A percentile compares a stretch with the other conserved stretches of the same genome.
phyloP scores from a whole-genome alignment of 1,284 basidiomycete species.

The Leccinum griseonigrum region DNA sequence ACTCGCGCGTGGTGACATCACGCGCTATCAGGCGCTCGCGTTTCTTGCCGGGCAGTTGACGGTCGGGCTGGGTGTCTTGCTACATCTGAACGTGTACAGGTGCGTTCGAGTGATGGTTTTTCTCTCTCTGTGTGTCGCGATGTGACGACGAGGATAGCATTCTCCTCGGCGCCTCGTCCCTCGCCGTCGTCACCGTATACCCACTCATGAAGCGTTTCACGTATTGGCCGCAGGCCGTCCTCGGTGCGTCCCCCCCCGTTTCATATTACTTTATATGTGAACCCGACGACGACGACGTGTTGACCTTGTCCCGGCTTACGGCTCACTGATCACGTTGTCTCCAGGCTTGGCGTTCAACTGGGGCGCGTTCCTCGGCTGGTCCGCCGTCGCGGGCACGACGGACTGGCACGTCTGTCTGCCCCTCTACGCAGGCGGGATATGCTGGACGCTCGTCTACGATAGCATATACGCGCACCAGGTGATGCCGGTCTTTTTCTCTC shows the following conservation, averaged over 20 bases:
- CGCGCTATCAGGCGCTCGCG: constrained; percentile 69
- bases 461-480: constrained; percentile 99
- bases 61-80: constrained; percentile 83
- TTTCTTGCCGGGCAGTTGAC: constrained; percentile 87
- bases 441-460: constrained; percentile 97
- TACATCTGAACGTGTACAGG: constrained; percentile 97
- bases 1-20: constrained; percentile 83
- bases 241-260: constrained; percentile 57
- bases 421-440: constrained; percentile 86
- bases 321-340: not conserved
- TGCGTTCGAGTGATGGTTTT: constrained; percentile 27
- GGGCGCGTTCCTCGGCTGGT: constrained; percentile 96
- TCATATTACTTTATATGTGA: not conserved
- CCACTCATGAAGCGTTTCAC: constrained; percentile 98
- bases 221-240: constrained; percentile 93
- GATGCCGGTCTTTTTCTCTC: not conserved
- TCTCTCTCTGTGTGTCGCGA: not conserved
- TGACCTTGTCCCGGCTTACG: not conserved
- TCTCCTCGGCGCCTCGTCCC: constrained; percentile 84
- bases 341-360: constrained; percentile 92
- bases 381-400: constrained; percentile 81
- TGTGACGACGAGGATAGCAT: constrained; percentile 56
- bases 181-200: constrained; percentile 87
- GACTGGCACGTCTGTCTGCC: constrained; percentile 87
- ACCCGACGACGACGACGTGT: not conserved